These are phyloP conservation scores for Thecaphora thlaspeos DNA, from an alignment of 1,284 basidiomycete species.

Conservation along the genomic window DNA sequence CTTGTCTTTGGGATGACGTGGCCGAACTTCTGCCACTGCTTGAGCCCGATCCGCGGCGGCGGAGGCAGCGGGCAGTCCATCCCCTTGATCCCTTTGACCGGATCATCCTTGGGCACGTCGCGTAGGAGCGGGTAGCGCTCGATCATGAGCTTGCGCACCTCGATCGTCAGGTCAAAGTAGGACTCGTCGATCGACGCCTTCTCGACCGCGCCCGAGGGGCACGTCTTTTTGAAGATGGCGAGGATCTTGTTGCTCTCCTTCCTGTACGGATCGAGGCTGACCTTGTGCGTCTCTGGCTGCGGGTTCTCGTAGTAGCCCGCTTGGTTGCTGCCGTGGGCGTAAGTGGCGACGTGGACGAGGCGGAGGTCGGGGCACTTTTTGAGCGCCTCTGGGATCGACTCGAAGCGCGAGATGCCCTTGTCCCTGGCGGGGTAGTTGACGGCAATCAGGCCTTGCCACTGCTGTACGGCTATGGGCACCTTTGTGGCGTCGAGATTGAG, in stretches of 20 bases:
- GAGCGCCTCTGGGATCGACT: slow-evolving; percentile 60
- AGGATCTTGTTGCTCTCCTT: slow-evolving; percentile 86
- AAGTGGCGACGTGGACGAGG: slow-evolving; percentile 91
- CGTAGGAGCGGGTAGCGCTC: slow-evolving; percentile 68
- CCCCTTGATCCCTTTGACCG: slow-evolving; percentile 60
- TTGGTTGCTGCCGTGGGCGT: slow-evolving; percentile 63
- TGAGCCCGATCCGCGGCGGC: slow-evolving; percentile 64
- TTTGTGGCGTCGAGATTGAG: slow-evolving; percentile 69
- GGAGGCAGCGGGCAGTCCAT: slow-evolving; percentile 79
- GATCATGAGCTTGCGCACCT: slow-evolving; percentile 51
- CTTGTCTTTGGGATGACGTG: slow-evolving; percentile 70
- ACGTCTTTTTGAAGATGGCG: slow-evolving; percentile 75
- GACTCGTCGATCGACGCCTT: slow-evolving; percentile 66
- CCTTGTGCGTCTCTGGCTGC: slow-evolving; percentile 87
- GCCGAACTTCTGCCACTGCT: slow-evolving; percentile 70
- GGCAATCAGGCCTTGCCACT: slow-evolving; percentile 85
- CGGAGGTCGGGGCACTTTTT: slow-evolving; percentile 81
- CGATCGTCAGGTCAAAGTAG: slow-evolving; percentile 54
- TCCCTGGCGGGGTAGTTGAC: slow-evolving; percentile 92
- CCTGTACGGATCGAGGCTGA: slow-evolving; percentile 89
- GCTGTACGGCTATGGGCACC: slow-evolving; percentile 82
- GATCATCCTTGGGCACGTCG: slow-evolving; percentile 24
- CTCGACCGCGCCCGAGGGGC: slow-evolving; percentile 66
- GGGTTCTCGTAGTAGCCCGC: slow-evolving; percentile 79
- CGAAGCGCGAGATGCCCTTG: slow-evolving; percentile 75